These are phyloP conservation scores for Candida insectalens DNA, from an alignment of 805 yeast genomes.

Conservation along the genomic window DNA sequence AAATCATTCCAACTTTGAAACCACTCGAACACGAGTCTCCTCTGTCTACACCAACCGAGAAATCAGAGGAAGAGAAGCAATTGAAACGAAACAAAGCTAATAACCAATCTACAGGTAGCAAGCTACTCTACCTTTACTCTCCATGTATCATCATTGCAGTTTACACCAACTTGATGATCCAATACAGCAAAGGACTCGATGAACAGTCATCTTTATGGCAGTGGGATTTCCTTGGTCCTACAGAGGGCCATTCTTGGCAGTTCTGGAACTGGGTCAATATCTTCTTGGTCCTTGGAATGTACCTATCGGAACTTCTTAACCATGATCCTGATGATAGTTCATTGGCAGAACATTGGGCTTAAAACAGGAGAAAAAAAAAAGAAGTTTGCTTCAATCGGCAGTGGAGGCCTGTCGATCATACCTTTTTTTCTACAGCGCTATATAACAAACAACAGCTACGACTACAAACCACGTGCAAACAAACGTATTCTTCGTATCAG, in stretches of 20 bases:
- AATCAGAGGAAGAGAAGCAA: constrained; percentile 4
- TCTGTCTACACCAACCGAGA: constrained; percentile 7
- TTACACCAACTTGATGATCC: constrained; percentile 88
- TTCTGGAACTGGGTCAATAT: constrained; percentile 97
- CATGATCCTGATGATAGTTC: constrained; percentile 26
- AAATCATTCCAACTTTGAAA: constrained; percentile 64
- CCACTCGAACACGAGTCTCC: constrained; percentile 11
- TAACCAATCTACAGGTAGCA: constrained; percentile 26
- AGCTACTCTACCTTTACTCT: constrained; percentile 73
- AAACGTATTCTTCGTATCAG: no score
- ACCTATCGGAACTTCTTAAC: constrained; percentile 61
- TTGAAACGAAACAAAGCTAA: background rate
- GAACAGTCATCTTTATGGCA: constrained; percentile 33
- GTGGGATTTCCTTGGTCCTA: constrained; percentile 14
- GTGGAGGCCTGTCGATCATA: no score
- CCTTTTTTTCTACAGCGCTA: no score
- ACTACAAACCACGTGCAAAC: no score
- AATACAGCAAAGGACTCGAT: constrained; percentile 70
- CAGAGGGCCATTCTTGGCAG: constrained; percentile 64
- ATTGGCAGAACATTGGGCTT: constrained; percentile 24
- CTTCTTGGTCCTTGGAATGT: constrained; percentile 67
- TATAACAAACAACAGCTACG: no score
- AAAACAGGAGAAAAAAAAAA: no score
- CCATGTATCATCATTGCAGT: constrained; percentile 94
- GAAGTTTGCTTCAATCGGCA: no score